Percentiles rank a stretch among this genome's conserved stretches.
These are phyloP conservation scores for Rhodomyrtus psidioides DNA, from an alignment of 441 rosid genomes.

Conservation along the genomic window DNA sequence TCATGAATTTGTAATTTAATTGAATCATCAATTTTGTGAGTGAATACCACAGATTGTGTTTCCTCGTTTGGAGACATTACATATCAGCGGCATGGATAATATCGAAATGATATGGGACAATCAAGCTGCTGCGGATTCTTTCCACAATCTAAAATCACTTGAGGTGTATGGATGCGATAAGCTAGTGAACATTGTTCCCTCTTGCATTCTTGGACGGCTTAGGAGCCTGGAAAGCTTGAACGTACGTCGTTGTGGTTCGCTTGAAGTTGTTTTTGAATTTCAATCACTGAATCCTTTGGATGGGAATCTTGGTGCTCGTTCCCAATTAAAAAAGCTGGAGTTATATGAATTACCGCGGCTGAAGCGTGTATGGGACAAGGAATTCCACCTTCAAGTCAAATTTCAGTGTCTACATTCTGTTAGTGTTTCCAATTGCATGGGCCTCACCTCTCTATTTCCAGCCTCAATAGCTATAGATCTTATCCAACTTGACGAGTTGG, in stretches of 20 bases:
- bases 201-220: background rate
- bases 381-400: background rate
- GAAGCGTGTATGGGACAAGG: too few species aligned
- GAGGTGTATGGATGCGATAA: rapidly evolving
- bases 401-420: background rate
- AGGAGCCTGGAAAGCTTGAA: rapidly evolving
- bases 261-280: background rate
- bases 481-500: too few species aligned
- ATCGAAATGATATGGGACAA: too few species aligned
- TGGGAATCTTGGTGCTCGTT: background rate
- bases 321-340: rapidly evolving
- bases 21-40: rapidly evolving
- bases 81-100: rapidly evolving
- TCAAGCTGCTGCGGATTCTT: background rate
- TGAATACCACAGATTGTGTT: too few species aligned
- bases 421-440: rapidly evolving
- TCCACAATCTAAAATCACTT: background rate
- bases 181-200: background rate
- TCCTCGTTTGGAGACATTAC: too few species aligned
- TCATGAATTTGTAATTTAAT: too few species aligned
- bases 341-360: rapidly evolving
- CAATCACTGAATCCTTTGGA: background rate
- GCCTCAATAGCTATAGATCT: background rate
- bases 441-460: background rate
- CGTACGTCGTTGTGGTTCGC: rapidly evolving